Evolutionary conservation across 2,329 filamentous ascomycete species (phyloP), one percentile per base, ranked within the genome.

Genomic region (Cordyceps tenuipes): DNA sequence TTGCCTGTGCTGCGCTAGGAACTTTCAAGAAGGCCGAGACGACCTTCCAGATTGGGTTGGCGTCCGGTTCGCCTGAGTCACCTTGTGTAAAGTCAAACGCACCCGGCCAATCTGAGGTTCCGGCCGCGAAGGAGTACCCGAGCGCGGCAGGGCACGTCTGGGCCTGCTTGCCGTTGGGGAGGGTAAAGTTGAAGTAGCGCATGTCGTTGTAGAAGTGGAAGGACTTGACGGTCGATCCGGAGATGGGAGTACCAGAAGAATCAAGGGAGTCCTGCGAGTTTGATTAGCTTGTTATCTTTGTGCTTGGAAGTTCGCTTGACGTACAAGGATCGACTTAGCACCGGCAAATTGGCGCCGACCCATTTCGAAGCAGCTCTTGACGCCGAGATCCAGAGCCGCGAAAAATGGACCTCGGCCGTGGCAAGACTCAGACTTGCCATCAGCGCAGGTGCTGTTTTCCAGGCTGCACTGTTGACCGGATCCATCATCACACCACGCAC

Each of bases 1-100:
- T 79, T 60, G 79, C 79, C 69, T 97, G 93, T 61, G 84, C 80
- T 5, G 83, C 72, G 0, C 81, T 84, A 0, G 93, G 91, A 23
- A 80, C 78, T 59, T 90, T 88, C 15, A 97, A 76, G 15, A 91
- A 75, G 8, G 82, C 82, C 2, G 89, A 86, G 3, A 95, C 90
- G 8, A 90, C 76, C 26, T 79, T 77, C 93, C 93, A 97, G 4
- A 97, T 75, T 0, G 91, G 91, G 65, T 87, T 90, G 50, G 71
- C 70, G 23, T 81, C 82, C 46, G 90, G 87, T n/a, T 83, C 78
- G 36, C 86, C 86, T 0, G 85, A 83, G 64, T 89, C 83, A 64
- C 91, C 92, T 69, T 97, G 93, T 1, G 90, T 94, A 70, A 97
- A 97, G 73, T 97, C 93, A 68, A 96, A 96, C 0, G 85, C 86